These are phyloP conservation scores for Diaporthe citrichinensis DNA, from an alignment of 2,329 filamentous ascomycete genomes.

Conservation along the genomic window DNA sequence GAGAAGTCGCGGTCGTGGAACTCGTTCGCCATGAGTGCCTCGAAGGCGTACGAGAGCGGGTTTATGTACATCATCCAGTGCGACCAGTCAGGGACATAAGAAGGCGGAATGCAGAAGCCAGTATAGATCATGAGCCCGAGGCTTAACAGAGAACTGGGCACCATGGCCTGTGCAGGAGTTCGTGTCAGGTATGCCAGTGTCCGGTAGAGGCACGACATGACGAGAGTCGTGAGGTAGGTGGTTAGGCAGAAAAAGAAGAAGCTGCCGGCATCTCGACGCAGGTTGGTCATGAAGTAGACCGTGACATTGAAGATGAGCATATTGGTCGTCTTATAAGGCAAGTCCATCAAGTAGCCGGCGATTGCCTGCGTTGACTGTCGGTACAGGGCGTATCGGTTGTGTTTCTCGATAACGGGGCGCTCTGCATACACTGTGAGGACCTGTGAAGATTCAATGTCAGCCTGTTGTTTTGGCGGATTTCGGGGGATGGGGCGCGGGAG, in stretches of 20 bases:
- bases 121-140: constrained; percentile 64
- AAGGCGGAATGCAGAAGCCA: constrained; percentile 56
- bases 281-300: constrained; percentile 7
- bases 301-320: constrained; percentile 4
- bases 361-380: not conserved
- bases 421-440: not conserved
- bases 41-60: constrained; percentile 57
- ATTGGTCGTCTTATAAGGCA: not conserved
- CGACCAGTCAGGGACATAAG: constrained; percentile 71
- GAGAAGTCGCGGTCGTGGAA: constrained; percentile 1
- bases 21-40: constrained; percentile 1
- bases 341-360: not conserved
- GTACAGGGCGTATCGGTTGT: not conserved
- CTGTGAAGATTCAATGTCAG: not conserved
- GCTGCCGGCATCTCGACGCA: not conserved
- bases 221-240: constrained; percentile 54
- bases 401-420: not conserved
- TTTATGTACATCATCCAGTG: constrained; percentile 75
- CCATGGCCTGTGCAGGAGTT: not conserved
- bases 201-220: constrained; percentile 1
- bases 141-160: constrained; percentile 50
- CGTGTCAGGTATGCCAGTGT: constrained; percentile 9
- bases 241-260: constrained; percentile 56
- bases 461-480: not conserved
- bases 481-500: no score